These are phyloP conservation scores for Aspergillus caelatus DNA, from an alignment of 2,329 filamentous ascomycete species.

Conservation along the genomic window DNA sequence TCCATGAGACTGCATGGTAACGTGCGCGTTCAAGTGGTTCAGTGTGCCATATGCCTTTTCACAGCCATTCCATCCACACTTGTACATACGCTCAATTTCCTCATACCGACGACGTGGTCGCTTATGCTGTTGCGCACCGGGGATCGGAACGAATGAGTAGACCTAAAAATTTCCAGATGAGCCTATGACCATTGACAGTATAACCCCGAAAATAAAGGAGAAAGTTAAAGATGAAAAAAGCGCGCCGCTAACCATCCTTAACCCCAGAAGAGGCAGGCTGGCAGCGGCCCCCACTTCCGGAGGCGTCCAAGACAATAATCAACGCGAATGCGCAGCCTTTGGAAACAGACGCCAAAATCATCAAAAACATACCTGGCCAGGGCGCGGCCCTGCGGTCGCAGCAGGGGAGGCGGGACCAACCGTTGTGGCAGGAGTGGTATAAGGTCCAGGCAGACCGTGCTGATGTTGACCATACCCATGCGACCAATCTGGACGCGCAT, in stretches of 20 bases:
- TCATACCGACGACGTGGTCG: conserved; percentile 90
- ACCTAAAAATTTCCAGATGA: conserved; percentile 61
- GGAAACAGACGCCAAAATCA: conserved; percentile 37
- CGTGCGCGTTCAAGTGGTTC: conserved; percentile 96
- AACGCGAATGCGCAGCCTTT: conserved; percentile 31
- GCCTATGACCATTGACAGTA: conserved; percentile 15
- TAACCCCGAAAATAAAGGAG: background rate
- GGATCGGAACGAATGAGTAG: conserved; percentile 97
- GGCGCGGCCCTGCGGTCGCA: conserved; percentile 62
- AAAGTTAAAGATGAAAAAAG: conserved; percentile 22
- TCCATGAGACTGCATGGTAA: conserved; percentile 98
- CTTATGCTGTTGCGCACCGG: conserved; percentile 96
- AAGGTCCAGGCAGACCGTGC: conserved; percentile 52
- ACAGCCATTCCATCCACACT: conserved; percentile 97
- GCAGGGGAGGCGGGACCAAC: conserved; percentile 63
- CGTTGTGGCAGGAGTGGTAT: conserved; percentile 57
- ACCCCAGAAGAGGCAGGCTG: conserved; percentile 18
- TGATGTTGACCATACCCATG: conserved; percentile 50
- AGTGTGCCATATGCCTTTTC: conserved; percentile 98
- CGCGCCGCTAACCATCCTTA: conserved; percentile 22
- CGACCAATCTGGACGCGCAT: conserved; percentile 50
- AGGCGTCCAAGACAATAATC: conserved; percentile 34
- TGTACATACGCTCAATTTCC: conserved; percentile 99
- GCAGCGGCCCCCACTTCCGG: conserved; percentile 20
- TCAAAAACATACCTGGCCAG: conserved; percentile 62